These are phyloP conservation scores for Lyophyllum semitale DNA, from an alignment of 768 basidiomycete genomes.

Conservation along the genomic window DNA sequence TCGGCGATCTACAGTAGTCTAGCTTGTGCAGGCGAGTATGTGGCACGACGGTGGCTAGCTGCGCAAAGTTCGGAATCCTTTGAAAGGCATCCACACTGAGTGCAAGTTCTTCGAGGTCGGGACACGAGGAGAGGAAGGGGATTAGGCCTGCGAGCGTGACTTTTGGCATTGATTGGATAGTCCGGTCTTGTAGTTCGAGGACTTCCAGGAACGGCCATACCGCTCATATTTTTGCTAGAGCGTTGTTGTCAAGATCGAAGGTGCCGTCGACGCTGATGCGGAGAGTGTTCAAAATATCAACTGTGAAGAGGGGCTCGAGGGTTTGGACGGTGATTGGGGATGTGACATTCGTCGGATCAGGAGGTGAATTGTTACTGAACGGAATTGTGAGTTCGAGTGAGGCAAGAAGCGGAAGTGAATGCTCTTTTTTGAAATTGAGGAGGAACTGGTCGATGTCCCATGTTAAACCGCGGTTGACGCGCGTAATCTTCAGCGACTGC, in stretches of 20 bases:
- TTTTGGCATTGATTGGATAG: not conserved
- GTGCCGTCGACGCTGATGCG: not conserved
- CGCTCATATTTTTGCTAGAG: not conserved
- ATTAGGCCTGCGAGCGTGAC: not conserved
- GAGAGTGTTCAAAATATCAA: not conserved
- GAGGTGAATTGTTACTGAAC: not conserved
- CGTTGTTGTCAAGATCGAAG: not conserved
- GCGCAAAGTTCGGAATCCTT: not conserved
- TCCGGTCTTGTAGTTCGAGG: not conserved
- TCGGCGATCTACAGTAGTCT: not conserved
- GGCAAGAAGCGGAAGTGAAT: not conserved
- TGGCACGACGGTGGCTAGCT: not conserved
- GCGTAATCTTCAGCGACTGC: not conserved
- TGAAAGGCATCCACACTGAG: not conserved
- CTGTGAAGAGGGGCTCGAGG: not conserved
- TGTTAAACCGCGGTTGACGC: not conserved
- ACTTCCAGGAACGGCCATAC: not conserved
- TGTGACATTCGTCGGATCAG: not conserved
- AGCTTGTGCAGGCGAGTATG: not conserved
- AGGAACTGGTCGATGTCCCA: not conserved
- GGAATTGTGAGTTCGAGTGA: not conserved
- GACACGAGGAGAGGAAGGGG: not conserved
- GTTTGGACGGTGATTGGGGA: not conserved
- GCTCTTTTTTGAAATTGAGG: not conserved
- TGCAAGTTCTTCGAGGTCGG: not conserved